A percentile compares a stretch with the other conserved stretches of the same genome.
These are phyloP conservation scores for Vinca minor DNA, from an alignment of 257 asterid species.

Conservation along the genomic window DNA sequence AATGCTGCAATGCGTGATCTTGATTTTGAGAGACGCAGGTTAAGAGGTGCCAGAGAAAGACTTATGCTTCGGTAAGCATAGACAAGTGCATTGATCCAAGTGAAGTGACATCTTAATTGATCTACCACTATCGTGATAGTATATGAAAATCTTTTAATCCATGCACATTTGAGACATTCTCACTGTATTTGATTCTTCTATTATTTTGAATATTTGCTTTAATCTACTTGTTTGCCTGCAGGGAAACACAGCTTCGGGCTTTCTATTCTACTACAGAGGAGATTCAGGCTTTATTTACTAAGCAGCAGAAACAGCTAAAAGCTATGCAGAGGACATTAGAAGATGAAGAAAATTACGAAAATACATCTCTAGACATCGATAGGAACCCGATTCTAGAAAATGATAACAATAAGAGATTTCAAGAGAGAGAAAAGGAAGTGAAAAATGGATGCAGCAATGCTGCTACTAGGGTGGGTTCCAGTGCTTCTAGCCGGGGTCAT, in stretches of 20 bases:
- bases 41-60: conserved; percentile 90
- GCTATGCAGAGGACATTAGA: conserved; percentile 93
- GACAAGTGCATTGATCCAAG: conserved; percentile 5
- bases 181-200: background rate
- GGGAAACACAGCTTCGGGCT: conserved; percentile 96
- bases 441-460: conserved; percentile 26
- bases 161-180: background rate
- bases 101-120: conserved; percentile 3
- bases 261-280: conserved; percentile 97
- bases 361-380: conserved; percentile 59
- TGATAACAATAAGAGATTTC: conserved; percentile 17
- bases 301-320: conserved; percentile 93
- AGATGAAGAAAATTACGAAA: conserved; percentile 75
- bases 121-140: background rate
- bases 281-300: conserved; percentile 63
- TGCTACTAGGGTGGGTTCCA: conserved; percentile 26
- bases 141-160: background rate
- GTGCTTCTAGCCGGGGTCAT: conserved; percentile 24
- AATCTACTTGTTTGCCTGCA: conserved; percentile 27
- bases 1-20: conserved; percentile 88
- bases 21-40: conserved; percentile 85
- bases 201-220: conserved; percentile 1
- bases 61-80: conserved; percentile 89
- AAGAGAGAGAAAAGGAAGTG: conserved; percentile 30
- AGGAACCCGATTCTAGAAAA: conserved; percentile 40